Evolutionary conservation across 2,329 filamentous ascomycete genomes (phyloP), one percentile per base, ranked within the genome.

Genomic region (Septoria petroselini): DNA sequence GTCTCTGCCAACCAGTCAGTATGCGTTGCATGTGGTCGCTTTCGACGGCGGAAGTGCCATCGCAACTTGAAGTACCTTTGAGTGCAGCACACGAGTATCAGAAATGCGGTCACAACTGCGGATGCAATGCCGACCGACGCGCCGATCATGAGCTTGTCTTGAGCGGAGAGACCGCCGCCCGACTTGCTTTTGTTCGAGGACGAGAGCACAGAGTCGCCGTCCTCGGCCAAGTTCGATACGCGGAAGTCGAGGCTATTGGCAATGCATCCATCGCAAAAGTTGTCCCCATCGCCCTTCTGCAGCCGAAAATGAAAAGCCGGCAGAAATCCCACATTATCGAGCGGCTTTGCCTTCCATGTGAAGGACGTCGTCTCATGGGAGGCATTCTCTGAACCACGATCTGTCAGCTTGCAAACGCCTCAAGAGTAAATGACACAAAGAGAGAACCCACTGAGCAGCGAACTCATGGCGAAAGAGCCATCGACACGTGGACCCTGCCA

Each of bases 231-330:
- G 34, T 30, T 47, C 0, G 43, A 29, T 4, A 54, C 49, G 27
- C 31, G 35, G 17, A 56, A 46, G 7, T 31, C 23, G 1, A 43
- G 27, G 21, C 48, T 57, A 15, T 42, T 41, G 17, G 42, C 47
- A n/a, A 37, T 41, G 25, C 56, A 58, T 6, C 33, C 37, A 14
- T 49, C 48, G 37, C 53, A 56, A 14, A 49, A 42, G 33, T 53
- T 53, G 9, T 52, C 53, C 37, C 41, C 30, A 23, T 58, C 50
- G 29, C 51, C 46, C 33, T 58, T 58, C 19, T 57, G 53, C 23
- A 58, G 45, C 17, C 51, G 50, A 17, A 58, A 56, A 29, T 50
- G 49, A n/a, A 54, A 49, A 7, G 44, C 17, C 4, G 25, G 15
- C 7, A 27, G 33, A 18, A 52, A 41, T 14, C 41, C 23, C 27